A percentile compares a stretch with the other conserved stretches of the same genome.
Conservation (phyloP, 768 basidiomycete species). For the Leccinum imitatum region DNA sequence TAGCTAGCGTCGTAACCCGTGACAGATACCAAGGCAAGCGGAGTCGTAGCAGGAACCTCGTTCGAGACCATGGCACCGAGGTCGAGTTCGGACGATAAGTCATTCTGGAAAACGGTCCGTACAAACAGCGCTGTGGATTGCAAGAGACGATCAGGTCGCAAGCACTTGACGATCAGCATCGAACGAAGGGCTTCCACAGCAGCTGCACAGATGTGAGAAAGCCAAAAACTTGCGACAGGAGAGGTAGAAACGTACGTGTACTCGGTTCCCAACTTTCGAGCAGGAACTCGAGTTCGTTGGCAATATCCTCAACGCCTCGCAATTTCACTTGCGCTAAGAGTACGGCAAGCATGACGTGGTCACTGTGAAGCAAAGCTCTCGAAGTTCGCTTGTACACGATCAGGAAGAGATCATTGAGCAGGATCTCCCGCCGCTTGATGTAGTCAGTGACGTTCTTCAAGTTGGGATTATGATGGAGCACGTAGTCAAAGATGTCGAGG, state of each 20-base stretch:
- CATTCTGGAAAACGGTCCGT: conserved; percentile 71
- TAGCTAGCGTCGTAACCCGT: conserved; percentile 99
- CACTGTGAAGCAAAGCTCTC: conserved; percentile 83
- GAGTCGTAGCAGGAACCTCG: conserved; percentile 79
- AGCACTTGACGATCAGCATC: conserved; percentile 81
- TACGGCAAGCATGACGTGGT: conserved; percentile 88
- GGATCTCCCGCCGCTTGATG: conserved; percentile 67
- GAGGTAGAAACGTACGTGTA: conserved; percentile 57
- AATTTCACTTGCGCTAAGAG: conserved; percentile 88
- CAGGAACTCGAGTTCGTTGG: conserved; percentile 88
- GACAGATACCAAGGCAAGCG: conserved; percentile 88
- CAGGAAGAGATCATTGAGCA: conserved; percentile 87
- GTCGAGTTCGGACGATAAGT: conserved; percentile 78
- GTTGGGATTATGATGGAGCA: conserved; percentile 90
- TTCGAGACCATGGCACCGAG: conserved; percentile 73
- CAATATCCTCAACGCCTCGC: conserved; percentile 73
- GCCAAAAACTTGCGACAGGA: background rate
- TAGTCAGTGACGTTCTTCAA: conserved; percentile 78
- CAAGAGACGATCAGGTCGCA: conserved; percentile 89
- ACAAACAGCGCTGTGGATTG: conserved; percentile 81
- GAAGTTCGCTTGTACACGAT: conserved; percentile 87
- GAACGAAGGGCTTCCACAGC: conserved; percentile 73
- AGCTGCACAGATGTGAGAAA: conserved; percentile 41
- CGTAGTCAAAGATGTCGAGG: conserved; percentile 96
- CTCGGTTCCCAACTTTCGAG: conserved; percentile 85